Evolutionary conservation across 306 rosid species (phyloP).

Genomic region (Quercus suber): DNA sequence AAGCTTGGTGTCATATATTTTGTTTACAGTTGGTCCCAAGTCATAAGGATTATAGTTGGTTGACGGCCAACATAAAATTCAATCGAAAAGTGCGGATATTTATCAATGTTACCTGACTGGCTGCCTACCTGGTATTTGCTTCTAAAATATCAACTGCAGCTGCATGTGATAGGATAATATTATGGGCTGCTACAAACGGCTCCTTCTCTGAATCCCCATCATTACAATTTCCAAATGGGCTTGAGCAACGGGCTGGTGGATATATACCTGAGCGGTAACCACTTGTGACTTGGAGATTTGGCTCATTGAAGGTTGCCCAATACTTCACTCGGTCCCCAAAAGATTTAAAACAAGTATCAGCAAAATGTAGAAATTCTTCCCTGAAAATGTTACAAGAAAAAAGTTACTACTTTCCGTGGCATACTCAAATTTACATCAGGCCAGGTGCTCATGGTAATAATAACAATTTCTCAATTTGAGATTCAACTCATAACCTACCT

Average conservation of each 20-base stretch:
- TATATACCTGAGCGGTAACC: slow-evolving; percentile 49
- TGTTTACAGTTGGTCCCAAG: too few relatives aligned
- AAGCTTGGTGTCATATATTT: too few relatives aligned
- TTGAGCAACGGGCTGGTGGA: slow-evolving; percentile 62
- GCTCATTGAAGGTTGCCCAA: slow-evolving; percentile 73
- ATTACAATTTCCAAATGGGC: slow-evolving; percentile 48
- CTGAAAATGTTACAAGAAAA: slow-evolving; percentile 15
- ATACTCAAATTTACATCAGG: too few relatives aligned
- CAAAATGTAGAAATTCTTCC: slow-evolving; percentile 64
- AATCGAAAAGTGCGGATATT: too few relatives aligned
- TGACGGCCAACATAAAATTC: too few relatives aligned
- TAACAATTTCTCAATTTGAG: too few relatives aligned
- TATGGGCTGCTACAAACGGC: slow-evolving; percentile 66
- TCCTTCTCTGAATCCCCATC: slow-evolving; percentile 59
- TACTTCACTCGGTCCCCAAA: slow-evolving; percentile 76
- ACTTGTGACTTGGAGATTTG: slow-evolving; percentile 31
- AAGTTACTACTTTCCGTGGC: background rate
- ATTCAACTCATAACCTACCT: too few relatives aligned
- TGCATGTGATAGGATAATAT: slow-evolving; percentile 60
- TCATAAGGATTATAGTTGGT: too few relatives aligned
- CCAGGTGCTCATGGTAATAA: too few relatives aligned
- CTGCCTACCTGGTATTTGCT: slow-evolving; percentile 50
- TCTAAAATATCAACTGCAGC: slow-evolving; percentile 46
- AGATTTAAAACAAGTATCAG: slow-evolving; percentile 52
- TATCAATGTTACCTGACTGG: too few relatives aligned